Base-by-base conservation (phyloP, 73 alveolate genomes). In the Strombidium stylifer region DNA sequence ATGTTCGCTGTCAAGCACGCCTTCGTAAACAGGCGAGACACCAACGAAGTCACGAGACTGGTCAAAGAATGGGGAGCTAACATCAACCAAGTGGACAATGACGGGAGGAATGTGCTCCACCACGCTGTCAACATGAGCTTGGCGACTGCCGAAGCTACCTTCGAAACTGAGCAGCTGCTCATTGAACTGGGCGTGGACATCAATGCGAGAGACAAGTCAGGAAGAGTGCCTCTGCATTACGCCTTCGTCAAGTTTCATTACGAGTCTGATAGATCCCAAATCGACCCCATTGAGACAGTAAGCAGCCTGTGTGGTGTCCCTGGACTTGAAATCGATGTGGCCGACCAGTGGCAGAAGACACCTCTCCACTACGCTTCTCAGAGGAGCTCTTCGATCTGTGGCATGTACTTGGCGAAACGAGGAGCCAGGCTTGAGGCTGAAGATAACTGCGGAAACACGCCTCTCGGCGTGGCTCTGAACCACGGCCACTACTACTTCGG, bases 261-360 rank as follows among this genome's bases (percentile, higher is more conserved):
- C 32, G 46, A 85, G 69, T 36, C 11, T 18, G 30, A 32, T 37
- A 19, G 36, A 3, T 0, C 69, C 5, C 58, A 53, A 26, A 88
- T 76, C 45, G 97, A 88, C 54, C 97, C 97, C 10, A 70, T 71
- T 66, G 94, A 84, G 49, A 65, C 87, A 12, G 91, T 76, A 19
- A 48, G 73, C 31, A 23, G 67, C 7, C 47, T 87, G 12, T 86
- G 79, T 27, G 77, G 73, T 1, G 18, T 52, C 26, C 50, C 41
- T 12, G 73, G 70, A 30, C 42, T 89, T 21, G 69, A 71, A 31
- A 40, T 83, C 1, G 76, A 83, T 34, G 75, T 51, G 12, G 53
- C 54, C 7, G 96, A 87, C 50, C 20, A 62, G 46, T 83, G 71
- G 60, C 84, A 73, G 28, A 75, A 74, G 52, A 76, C 85, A 19